Evolutionary conservation across 2,329 filamentous ascomycete species (phyloP).

Genomic region (Verticillium klebahnii): DNA sequence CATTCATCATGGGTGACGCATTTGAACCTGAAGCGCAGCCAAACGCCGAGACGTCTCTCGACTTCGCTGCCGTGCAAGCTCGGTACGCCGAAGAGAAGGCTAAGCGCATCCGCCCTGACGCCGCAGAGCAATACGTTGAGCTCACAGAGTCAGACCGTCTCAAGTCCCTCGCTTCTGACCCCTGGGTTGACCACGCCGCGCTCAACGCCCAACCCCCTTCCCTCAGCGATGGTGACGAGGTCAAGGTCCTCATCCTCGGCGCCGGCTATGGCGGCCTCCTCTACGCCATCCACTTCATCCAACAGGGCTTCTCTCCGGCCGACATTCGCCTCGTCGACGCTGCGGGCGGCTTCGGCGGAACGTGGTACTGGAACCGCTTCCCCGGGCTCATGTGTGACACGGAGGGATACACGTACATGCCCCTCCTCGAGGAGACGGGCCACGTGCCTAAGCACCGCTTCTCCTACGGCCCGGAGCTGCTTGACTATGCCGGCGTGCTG

Average conservation of each 20-base stretch:
- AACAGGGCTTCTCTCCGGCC: constrained; percentile 17
- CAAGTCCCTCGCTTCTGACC: constrained; percentile 23
- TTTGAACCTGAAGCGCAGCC: constrained; percentile 16
- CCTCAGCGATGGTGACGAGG: constrained; percentile 19
- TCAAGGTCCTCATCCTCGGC: constrained; percentile 27
- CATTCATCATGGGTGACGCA: constrained; percentile 25
- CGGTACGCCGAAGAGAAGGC: constrained; percentile 28
- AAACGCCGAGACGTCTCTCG: not conserved
- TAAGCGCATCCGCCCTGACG: constrained; percentile 27
- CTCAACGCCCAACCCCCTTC: constrained; percentile 18
- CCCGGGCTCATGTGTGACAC: constrained; percentile 51
- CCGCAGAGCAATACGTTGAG: constrained; percentile 25
- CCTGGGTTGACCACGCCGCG: constrained; percentile 27
- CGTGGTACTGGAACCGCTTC: constrained; percentile 49
- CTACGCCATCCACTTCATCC: constrained; percentile 20
- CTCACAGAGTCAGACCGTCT: constrained; percentile 16
- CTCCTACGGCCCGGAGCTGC: constrained; percentile 35
- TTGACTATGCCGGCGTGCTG: constrained; percentile 35
- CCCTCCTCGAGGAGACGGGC: constrained; percentile 54
- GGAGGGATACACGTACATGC: constrained; percentile 56
- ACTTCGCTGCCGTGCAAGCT: constrained; percentile 16
- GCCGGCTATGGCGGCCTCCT: constrained; percentile 29
- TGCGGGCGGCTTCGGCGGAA: constrained; percentile 42
- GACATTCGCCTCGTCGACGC: constrained; percentile 37
- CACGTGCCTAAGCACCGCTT: constrained; percentile 52